Percentiles rank a stretch among this genome's conserved stretches.
Conservation (phyloP, 352 stramenopile genomes). For the Globisporangium cystogenes region DNA sequence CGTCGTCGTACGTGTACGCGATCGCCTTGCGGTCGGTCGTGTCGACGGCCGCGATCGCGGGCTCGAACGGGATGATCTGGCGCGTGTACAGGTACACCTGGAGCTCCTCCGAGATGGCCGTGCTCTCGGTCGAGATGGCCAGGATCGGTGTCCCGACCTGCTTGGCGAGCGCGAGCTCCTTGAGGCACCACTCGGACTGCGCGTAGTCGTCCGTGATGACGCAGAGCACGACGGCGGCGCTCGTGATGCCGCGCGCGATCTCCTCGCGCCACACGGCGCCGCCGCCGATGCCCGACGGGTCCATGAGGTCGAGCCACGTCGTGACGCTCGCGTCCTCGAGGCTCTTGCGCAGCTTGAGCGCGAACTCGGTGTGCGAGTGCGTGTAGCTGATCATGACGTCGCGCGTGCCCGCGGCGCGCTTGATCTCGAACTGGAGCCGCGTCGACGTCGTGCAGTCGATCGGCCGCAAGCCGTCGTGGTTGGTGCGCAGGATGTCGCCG, state of each 20-base stretch:
- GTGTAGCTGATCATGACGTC: constrained; percentile 79
- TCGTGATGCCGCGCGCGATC: constrained; percentile 56
- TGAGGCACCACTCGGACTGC: constrained; percentile 11
- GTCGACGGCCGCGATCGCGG: constrained; percentile 49
- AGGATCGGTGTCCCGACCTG: constrained; percentile 76
- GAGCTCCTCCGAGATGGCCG: constrained; percentile 72
- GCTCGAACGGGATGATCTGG: constrained; percentile 77
- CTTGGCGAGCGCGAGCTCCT: constrained; percentile 52
- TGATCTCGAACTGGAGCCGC: constrained; percentile 62
- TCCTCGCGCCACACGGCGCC: constrained; percentile 63
- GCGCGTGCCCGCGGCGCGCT: constrained; percentile 53
- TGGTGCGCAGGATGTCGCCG: constrained; percentile 74
- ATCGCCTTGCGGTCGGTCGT: constrained; percentile 34
- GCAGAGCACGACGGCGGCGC: constrained; percentile 49
- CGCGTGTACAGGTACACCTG: constrained; percentile 83
- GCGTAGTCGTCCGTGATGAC: constrained; percentile 61
- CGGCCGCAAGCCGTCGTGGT: constrained; percentile 45
- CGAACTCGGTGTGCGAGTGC: constrained; percentile 59
- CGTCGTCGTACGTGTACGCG: constrained; percentile 62
- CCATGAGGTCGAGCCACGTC: constrained; percentile 64
- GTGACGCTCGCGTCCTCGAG: constrained; percentile 59
- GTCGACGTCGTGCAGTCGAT: constrained; percentile 68
- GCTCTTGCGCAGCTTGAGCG: constrained; percentile 48
- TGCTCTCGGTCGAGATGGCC: constrained; percentile 68
- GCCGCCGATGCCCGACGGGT: constrained; percentile 51